Percentiles rank a stretch among this genome's conserved stretches.
Conservation (phyloP, 2,329 filamentous ascomycete genomes). For the Penicillium crustosum region DNA sequence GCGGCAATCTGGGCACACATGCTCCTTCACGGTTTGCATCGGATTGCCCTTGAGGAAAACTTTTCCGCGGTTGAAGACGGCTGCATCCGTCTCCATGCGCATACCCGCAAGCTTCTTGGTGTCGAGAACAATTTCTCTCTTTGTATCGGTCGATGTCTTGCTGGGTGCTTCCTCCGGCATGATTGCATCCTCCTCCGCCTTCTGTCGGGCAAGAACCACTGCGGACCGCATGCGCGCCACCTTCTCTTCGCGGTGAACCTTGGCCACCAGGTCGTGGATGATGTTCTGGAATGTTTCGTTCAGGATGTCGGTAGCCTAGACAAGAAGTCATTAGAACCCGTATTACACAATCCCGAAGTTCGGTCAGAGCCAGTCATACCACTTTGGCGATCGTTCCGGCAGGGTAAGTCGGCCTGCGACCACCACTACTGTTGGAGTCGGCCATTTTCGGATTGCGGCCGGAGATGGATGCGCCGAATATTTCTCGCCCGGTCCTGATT, state of each 20-base stretch:
- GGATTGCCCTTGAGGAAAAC: slow-evolving; percentile 59
- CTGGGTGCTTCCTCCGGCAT: slow-evolving; percentile 33
- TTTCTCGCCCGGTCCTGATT: slow-evolving; percentile 14
- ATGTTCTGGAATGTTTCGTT: slow-evolving; percentile 61
- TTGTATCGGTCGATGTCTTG: slow-evolving; percentile 32
- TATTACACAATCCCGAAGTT: background rate
- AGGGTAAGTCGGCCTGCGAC: slow-evolving; percentile 30
- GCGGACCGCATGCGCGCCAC: slow-evolving; percentile 58
- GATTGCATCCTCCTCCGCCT: slow-evolving; percentile 43
- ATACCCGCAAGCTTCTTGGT: slow-evolving; percentile 37
- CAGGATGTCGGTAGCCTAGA: slow-evolving; percentile 45
- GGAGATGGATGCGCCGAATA: slow-evolving; percentile 8
- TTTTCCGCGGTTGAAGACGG: slow-evolving; percentile 54
- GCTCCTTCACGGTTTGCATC: slow-evolving; percentile 58
- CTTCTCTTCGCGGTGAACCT: slow-evolving; percentile 62
- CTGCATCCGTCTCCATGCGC: slow-evolving; percentile 51
- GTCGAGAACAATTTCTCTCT: slow-evolving; percentile 38
- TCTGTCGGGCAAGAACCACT: slow-evolving; percentile 44
- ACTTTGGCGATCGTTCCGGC: slow-evolving; percentile 43
- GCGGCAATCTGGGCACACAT: slow-evolving; percentile 61
- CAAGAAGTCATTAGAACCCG: background rate
- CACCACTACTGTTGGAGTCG: slow-evolving; percentile 33
- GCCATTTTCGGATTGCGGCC: slow-evolving; percentile 29
- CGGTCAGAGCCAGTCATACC: slow-evolving; percentile 29
- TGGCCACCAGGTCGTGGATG: slow-evolving; percentile 59